Percentiles rank a stretch among this genome's conserved stretches.
Evolutionary conservation across 2,329 filamentous ascomycete genomes (phyloP).

Genomic region (Xylariales sp.): DNA sequence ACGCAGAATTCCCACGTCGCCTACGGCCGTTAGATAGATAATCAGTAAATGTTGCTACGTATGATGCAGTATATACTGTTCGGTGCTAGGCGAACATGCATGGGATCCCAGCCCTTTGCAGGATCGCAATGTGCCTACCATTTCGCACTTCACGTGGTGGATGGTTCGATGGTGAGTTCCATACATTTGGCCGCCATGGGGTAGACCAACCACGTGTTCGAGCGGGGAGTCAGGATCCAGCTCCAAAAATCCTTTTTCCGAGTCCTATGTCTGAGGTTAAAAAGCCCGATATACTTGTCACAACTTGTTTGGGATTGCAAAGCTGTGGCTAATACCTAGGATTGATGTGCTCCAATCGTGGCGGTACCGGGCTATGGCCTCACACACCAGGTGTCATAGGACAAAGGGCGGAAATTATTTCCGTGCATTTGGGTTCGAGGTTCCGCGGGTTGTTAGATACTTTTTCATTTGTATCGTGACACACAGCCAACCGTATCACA

Average conservation of each 20-base stretch:
- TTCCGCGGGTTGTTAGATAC: not conserved
- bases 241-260: not conserved
- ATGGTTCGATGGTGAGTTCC: constrained; percentile 5
- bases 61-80: constrained; percentile 1
- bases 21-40: not conserved
- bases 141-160: not conserved
- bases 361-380: not conserved
- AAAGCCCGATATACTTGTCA: not conserved
- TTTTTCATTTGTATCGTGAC: not conserved
- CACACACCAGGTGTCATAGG: not conserved
- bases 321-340: not conserved
- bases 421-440: not conserved
- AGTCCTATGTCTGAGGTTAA: no score
- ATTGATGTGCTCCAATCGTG: not conserved
- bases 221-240: not conserved
- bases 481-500: constrained; percentile 1
- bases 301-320: no score
- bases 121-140: not conserved
- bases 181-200: not conserved
- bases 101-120: not conserved
- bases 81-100: not conserved
- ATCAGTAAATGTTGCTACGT: not conserved
- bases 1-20: not conserved
- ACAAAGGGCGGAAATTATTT: not conserved
- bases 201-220: constrained; percentile 3